These are phyloP conservation scores for Pinus tabuliformis DNA, from an alignment of 75 land plant species.

Conservation along the genomic window DNA sequence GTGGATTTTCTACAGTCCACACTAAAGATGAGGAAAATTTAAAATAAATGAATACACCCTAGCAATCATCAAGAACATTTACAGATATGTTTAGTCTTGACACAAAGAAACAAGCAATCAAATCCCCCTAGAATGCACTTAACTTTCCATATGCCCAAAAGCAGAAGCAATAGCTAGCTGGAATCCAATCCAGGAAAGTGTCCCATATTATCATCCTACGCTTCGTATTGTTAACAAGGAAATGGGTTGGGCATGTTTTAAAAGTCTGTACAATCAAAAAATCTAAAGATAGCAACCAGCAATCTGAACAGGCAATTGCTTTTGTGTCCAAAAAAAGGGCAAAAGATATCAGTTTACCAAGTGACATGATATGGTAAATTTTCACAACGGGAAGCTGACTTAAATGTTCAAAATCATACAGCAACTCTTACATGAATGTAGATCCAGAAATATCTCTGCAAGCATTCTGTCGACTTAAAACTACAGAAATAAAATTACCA, in stretches of 20 bases:
- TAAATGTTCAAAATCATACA: conserved; percentile 2
- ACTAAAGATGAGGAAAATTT: no score
- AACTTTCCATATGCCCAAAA: not conserved
- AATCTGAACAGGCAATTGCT: no score
- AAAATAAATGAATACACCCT: not conserved
- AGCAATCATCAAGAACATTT: not conserved
- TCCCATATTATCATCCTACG: not conserved
- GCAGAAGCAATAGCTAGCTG: not conserved
- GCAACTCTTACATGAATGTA: not conserved
- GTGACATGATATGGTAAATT: no score
- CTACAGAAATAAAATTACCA: not conserved
- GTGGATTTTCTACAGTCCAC: no score
- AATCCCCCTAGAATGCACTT: not conserved
- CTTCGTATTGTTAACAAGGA: not conserved
- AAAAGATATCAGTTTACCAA: no score
- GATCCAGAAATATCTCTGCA: not conserved
- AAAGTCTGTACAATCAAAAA: not conserved
- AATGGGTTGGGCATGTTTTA: not conserved
- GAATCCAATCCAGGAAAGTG: not conserved
- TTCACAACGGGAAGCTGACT: no score
- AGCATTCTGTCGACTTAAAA: not conserved
- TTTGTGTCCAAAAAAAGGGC: no score
- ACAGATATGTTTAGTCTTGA: not conserved
- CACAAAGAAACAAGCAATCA: not conserved
- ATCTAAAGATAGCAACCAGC: no score